Conservation (phyloP, 2,329 filamentous ascomycete species). For the Trichoderma sp. region DNA sequence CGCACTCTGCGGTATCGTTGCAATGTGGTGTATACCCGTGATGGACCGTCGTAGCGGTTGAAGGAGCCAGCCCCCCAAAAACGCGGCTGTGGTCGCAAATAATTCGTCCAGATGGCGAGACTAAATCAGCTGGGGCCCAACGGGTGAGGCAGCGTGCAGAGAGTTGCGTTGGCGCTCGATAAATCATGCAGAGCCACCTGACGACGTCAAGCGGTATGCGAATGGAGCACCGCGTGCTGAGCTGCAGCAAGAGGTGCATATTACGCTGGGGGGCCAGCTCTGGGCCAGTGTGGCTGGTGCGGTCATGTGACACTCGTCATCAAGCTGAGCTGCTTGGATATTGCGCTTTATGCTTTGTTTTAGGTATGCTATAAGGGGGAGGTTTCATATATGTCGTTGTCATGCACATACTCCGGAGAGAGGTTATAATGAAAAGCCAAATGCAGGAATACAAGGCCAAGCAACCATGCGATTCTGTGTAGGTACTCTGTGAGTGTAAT, state of each 20-base stretch:
- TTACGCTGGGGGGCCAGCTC: not conserved
- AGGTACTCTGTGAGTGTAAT: not conserved
- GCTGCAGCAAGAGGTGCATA: conserved; percentile 28
- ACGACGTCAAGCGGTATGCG: conserved; percentile 30
- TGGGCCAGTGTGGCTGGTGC: conserved; percentile 38
- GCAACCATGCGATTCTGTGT: not conserved
- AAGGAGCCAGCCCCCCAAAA: conserved; percentile 33
- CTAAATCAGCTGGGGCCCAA: conserved; percentile 20
- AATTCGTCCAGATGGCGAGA: conserved; percentile 7
- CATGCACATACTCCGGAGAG: too few relatives aligned
- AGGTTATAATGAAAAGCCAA: not conserved
- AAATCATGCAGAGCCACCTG: conserved; percentile 30
- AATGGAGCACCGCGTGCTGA: conserved; percentile 29
- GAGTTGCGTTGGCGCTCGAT: conserved; percentile 26
- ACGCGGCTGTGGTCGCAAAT: conserved; percentile 15
- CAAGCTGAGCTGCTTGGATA: not conserved
- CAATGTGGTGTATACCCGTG: not conserved
- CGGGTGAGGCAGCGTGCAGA: conserved; percentile 24
- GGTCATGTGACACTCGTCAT: conserved; percentile 33
- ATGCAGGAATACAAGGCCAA: not conserved
- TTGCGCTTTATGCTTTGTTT: not conserved
- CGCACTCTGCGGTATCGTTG: not conserved
- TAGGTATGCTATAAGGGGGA: not conserved
- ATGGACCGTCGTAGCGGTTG: conserved; percentile 25
- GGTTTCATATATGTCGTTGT: not conserved